Evolutionary conservation across 257 asterid genomes (phyloP).

Genomic region (Solanum okadae): DNA sequence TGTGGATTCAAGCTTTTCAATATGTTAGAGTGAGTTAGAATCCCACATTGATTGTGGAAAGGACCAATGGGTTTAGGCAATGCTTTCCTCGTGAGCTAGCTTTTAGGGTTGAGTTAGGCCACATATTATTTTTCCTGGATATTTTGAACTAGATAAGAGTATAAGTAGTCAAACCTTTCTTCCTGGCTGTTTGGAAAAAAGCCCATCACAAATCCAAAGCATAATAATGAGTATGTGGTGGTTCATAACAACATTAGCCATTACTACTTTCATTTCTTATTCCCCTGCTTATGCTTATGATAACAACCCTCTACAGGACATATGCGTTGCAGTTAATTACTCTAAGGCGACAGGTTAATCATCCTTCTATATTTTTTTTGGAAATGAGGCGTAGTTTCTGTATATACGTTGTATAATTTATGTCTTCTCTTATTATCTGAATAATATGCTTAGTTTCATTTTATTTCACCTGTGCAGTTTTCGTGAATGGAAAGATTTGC

Average conservation of each 20-base stretch:
- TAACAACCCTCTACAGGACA: background rate
- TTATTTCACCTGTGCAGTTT: background rate
- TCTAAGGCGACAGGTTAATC: background rate
- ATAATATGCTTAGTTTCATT: background rate
- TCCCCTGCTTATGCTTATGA: background rate
- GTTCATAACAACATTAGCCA: background rate
- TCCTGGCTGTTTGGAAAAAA: background rate
- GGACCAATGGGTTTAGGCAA: too few species aligned
- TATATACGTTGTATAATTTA: background rate
- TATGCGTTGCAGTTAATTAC: background rate
- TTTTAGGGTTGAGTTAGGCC: too few species aligned
- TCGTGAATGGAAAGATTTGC: background rate
- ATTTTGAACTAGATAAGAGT: background rate
- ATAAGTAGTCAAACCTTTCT: background rate
- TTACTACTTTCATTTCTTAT: background rate
- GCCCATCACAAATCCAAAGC: background rate
- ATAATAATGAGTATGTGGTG: background rate
- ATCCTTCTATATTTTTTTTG: background rate
- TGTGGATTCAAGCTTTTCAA: background rate
- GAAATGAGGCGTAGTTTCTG: too few species aligned
- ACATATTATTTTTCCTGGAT: background rate
- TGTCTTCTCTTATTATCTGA: background rate
- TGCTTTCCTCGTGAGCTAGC: too few species aligned
- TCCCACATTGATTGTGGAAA: too few species aligned
- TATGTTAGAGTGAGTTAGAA: too few species aligned